phyloP scores from a whole-genome alignment of 768 basidiomycete genomes.

The Chalciporus sphaerocephalus region DNA sequence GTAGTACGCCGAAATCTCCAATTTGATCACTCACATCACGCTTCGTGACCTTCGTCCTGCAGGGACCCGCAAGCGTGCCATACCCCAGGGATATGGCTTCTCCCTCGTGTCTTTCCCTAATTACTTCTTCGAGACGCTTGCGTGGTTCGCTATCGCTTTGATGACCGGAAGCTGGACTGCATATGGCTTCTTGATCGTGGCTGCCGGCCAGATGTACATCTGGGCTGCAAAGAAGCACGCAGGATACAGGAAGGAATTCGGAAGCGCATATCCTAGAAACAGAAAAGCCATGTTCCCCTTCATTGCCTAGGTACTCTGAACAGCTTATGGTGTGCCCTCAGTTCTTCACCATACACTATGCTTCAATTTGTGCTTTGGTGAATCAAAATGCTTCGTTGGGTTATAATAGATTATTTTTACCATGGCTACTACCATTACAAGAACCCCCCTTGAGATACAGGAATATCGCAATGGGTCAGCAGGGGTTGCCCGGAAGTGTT shows the following conservation, averaged over 20 bases:
- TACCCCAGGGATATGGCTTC: slow-evolving; percentile 93
- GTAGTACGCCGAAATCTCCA: slow-evolving; percentile 82
- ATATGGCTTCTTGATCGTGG: slow-evolving; percentile 59
- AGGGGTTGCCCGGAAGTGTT: slow-evolving; percentile 66
- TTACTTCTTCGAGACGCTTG: slow-evolving; percentile 87
- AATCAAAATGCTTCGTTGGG: too few relatives aligned
- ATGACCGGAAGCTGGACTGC: slow-evolving; percentile 78
- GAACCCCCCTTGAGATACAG: neutral
- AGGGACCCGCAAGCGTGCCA: slow-evolving; percentile 72
- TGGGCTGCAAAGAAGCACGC: slow-evolving; percentile 94
- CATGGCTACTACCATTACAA: neutral
- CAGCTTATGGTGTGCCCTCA: neutral
- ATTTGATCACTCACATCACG: slow-evolving; percentile 76
- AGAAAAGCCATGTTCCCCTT: slow-evolving; percentile 82
- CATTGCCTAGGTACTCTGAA: slow-evolving; percentile 15
- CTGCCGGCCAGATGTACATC: slow-evolving; percentile 61
- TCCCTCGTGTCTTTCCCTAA: slow-evolving; percentile 84
- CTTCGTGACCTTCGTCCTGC: slow-evolving; percentile 80
- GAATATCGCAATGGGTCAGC: slow-evolving; percentile 43
- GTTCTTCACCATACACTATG: too few relatives aligned
- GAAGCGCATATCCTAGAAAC: slow-evolving; percentile 69
- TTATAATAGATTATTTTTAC: neutral
- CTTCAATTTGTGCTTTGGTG: too few relatives aligned
- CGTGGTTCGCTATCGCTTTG: slow-evolving; percentile 63
- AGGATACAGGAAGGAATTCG: slow-evolving; percentile 91